A percentile compares a stretch with the other conserved stretches of the same genome.
phyloP scores from a whole-genome alignment of 129 eudicot species.

The Centella asiatica region DNA sequence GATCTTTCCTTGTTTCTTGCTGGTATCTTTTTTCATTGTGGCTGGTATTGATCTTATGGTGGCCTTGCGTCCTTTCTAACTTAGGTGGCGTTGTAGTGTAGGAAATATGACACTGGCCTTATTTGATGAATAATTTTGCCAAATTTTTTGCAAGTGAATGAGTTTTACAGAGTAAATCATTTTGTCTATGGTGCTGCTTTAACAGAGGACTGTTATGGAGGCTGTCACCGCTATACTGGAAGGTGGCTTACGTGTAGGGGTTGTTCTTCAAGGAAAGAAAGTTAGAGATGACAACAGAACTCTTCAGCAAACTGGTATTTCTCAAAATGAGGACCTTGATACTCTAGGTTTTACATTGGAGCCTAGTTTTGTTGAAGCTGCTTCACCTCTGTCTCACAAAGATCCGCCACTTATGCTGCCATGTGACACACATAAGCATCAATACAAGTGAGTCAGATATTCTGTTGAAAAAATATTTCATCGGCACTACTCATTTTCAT shows the following conservation, averaged over 20 bases:
- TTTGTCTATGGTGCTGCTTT: slow-evolving; percentile 6
- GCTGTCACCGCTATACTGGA: slow-evolving; percentile 71
- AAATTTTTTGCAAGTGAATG: background rate
- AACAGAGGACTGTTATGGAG: slow-evolving; percentile 76
- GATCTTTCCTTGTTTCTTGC: background rate
- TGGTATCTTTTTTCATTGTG: background rate
- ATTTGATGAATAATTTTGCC: too few species aligned
- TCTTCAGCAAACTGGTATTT: slow-evolving; percentile 70
- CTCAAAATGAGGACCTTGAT: slow-evolving; percentile 39
- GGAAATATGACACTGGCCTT: too few species aligned
- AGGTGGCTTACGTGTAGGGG: slow-evolving; percentile 77
- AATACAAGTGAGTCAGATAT: slow-evolving; percentile 34
- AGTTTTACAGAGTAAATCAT: background rate
- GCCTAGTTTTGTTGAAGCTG: slow-evolving; percentile 45
- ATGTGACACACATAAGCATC: slow-evolving; percentile 33
- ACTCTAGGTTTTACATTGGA: slow-evolving; percentile 69
- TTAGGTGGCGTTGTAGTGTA: too few species aligned
- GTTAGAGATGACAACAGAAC: slow-evolving; percentile 81
- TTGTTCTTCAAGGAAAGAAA: slow-evolving; percentile 77
- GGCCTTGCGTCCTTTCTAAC: too few species aligned
- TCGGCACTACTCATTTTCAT: background rate
- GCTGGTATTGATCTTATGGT: too few species aligned
- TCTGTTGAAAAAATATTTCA: background rate
- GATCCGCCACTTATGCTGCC: slow-evolving; percentile 37
- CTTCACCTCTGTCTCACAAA: slow-evolving; percentile 28